Base-by-base conservation (phyloP, 345 rosid species). In the Salix brachista region DNA sequence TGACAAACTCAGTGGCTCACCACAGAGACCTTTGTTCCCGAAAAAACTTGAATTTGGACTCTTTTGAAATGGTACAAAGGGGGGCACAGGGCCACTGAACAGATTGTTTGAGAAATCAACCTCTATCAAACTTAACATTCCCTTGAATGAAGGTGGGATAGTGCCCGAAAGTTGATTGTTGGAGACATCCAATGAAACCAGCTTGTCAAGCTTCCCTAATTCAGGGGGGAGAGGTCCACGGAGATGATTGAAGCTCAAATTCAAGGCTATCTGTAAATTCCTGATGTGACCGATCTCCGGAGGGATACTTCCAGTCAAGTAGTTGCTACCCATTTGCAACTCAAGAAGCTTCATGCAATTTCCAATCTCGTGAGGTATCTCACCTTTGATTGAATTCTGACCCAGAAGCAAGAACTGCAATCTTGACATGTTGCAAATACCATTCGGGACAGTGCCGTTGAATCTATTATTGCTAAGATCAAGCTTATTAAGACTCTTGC, bases 1-100 rank as follows among this genome's bases (percentile, higher is more conserved):
- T 8, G 85, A 71, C 42, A 83, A 81, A 79, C 85, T 86, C 84
- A 95, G 77, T 23, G 98, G 99, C 74, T 89, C 91, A 64, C 97
- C 99, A 52, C 99, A 93, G 39, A 93, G 96, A 78, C 93, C 96
- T 81, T 86, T 92, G 67, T 95, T 95, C 16, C 94, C 91, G 9
- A 64, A 71, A 46, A 95, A 95, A 88, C 97, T 95, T 44, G 94
- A 89, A 74, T 79, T 85, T 19, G 93, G 86, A 83, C 97, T 90
- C 89, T 93, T 93, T 78, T 93, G 99, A 73, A 95, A 95, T 4
- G 97, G 99, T 41, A 77, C 92, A 70, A 89, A 93, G 52, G 78
- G 77, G 3, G 98, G 98, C 11, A 82, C 73, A 37, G 73, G 79
- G 21, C 84, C 84, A 39, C 12, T 71, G 1, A 82, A 77, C 70